These are phyloP conservation scores for Linderina pennispora DNA, from an alignment of 192 early-diverging fungal genomes.

Conservation along the genomic window DNA sequence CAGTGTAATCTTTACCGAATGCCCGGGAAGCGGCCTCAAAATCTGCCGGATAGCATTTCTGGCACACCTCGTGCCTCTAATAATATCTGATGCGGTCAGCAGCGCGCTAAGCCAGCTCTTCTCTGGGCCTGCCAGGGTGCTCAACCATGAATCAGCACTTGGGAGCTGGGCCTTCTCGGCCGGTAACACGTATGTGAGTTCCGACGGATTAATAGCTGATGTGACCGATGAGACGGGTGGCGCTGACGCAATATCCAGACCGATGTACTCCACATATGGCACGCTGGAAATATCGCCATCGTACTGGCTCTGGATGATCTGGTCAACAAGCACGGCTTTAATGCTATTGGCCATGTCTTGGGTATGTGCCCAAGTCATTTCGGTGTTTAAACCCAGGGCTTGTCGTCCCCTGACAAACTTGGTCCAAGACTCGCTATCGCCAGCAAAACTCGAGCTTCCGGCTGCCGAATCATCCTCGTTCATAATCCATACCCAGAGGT, in stretches of 20 bases:
- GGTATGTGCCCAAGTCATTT: background rate
- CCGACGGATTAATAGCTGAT: background rate
- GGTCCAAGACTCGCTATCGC: background rate
- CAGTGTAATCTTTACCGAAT: slow-evolving; percentile 19
- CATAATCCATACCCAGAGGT: background rate
- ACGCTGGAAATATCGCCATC: too few relatives aligned
- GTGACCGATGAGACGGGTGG: background rate
- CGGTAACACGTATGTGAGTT: slow-evolving; percentile 9
- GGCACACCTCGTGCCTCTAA: slow-evolving; percentile 54
- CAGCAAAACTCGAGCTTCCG: background rate
- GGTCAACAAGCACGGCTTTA: background rate
- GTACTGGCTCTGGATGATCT: too few relatives aligned
- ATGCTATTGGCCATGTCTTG: background rate
- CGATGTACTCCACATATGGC: slow-evolving; percentile 81
- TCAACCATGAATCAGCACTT: slow-evolving; percentile 51
- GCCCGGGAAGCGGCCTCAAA: slow-evolving; percentile 54
- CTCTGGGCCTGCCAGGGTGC: slow-evolving; percentile 58
- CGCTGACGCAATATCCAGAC: background rate
- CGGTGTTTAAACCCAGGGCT: background rate
- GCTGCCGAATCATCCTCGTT: background rate
- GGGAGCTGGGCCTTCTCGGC: slow-evolving; percentile 4
- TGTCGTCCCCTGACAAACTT: background rate
- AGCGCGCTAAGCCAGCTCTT: slow-evolving; percentile 82
- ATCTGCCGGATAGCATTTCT: slow-evolving; percentile 55
- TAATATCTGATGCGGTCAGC: slow-evolving; percentile 60